A percentile compares a stretch with the other conserved stretches of the same genome.
Evolutionary conservation across 257 asterid genomes (phyloP).

Genomic region (Datura wrightii): DNA sequence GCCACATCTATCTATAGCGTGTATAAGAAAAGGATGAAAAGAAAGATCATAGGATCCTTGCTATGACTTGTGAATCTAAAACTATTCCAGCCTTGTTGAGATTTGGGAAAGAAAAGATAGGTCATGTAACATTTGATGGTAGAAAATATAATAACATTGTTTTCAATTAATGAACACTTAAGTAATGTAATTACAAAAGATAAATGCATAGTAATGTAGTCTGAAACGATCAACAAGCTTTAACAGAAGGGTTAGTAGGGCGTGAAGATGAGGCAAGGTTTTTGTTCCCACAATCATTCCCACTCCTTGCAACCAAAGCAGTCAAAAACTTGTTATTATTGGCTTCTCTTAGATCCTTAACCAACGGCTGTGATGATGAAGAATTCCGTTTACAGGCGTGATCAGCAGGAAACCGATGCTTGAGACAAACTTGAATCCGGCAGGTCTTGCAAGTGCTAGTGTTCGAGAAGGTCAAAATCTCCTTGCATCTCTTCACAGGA

Average conservation of each 20-base stretch:
- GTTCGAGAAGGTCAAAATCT: conserved; percentile 83
- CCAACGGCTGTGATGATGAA: conserved; percentile 27
- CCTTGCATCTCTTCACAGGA: conserved; percentile 73
- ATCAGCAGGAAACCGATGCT: conserved; percentile 82
- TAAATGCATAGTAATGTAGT: not conserved
- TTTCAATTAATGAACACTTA: not conserved
- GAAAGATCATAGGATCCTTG: not conserved
- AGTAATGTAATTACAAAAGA: not conserved
- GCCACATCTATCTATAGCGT: too few relatives aligned
- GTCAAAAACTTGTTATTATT: conserved; percentile 54
- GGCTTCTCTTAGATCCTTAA: conserved; percentile 2
- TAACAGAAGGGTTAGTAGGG: conserved; percentile 44
- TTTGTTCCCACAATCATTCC: conserved; percentile 65
- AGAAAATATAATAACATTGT: not conserved
- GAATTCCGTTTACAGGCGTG: conserved; percentile 57
- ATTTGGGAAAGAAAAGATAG: not conserved
- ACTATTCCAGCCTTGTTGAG: too few relatives aligned
- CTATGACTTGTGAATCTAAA: not conserved
- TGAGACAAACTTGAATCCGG: conserved; percentile 69
- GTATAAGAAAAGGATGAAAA: not conserved
- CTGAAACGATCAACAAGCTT: conserved; percentile 48
- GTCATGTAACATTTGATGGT: too few relatives aligned
- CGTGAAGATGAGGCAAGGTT: conserved; percentile 34
- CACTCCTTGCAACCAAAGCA: conserved; percentile 62
- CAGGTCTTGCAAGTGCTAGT: conserved; percentile 71